A percentile compares a stretch with the other conserved stretches of the same genome.
These are phyloP conservation scores for Lentinula guzmanii DNA, from an alignment of 768 basidiomycete species.

Conservation along the genomic window DNA sequence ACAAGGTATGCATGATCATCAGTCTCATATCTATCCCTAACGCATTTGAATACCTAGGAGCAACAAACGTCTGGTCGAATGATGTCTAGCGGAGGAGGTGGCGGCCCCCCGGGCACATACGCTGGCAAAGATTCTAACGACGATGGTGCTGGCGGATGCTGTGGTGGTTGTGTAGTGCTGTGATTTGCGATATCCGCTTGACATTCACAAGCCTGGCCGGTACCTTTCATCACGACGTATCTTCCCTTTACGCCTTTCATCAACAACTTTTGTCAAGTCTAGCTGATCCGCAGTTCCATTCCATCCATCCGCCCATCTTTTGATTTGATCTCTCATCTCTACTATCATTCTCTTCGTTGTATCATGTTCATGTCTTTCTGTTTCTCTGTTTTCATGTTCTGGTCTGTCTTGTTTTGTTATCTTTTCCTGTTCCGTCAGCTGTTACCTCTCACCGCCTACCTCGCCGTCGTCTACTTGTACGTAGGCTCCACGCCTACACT, in stretches of 20 bases:
- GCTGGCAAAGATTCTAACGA: constrained; percentile 41
- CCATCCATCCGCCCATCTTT: background rate
- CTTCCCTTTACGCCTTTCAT: background rate
- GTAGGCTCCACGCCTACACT: no score
- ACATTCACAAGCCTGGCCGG: background rate
- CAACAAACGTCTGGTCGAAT: constrained; percentile 73
- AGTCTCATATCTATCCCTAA: background rate
- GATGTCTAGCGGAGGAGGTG: constrained; percentile 38
- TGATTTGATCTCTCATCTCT: background rate
- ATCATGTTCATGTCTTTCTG: constrained; percentile 8
- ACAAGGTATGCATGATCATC: constrained; percentile 54
- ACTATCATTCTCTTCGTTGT: constrained; percentile 9
- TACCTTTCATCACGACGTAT: background rate
- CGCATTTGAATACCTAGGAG: constrained; percentile 38
- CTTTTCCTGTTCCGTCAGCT: background rate
- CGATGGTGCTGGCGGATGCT: constrained; percentile 57
- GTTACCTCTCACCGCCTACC: background rate
- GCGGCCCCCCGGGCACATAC: constrained; percentile 43
- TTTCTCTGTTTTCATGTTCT: background rate
- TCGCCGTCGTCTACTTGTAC: background rate
- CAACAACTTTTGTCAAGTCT: background rate
- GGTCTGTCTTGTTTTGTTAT: background rate
- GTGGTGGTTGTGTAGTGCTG: constrained; percentile 61
- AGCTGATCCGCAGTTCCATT: background rate
- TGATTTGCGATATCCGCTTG: constrained; percentile 7